These are phyloP conservation scores for Amanita pallidorosea DNA, from an alignment of 768 basidiomycete species.

Conservation along the genomic window DNA sequence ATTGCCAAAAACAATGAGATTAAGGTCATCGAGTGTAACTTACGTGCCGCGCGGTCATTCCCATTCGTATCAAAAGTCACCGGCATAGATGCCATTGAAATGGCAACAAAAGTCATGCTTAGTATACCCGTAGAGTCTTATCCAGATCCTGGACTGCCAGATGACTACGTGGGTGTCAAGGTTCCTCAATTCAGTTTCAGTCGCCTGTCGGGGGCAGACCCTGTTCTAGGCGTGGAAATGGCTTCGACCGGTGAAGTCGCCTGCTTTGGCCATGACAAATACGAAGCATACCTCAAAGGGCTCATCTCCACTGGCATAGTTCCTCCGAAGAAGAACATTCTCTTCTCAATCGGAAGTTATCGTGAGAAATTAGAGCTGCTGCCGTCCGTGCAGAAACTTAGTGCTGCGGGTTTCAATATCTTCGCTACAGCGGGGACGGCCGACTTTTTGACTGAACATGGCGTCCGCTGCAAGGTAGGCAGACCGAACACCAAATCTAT, in stretches of 20 bases:
- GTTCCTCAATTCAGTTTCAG: constrained; percentile 99
- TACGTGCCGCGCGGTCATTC: constrained; percentile 95
- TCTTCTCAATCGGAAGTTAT: constrained; percentile 95
- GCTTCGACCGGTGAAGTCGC: constrained; percentile 99
- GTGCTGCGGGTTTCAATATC: constrained; percentile 86
- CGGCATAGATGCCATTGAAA: constrained; percentile 94
- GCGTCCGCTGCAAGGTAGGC: constrained; percentile 86
- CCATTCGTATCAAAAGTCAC: constrained; percentile 99
- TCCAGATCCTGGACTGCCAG: constrained; percentile 77
- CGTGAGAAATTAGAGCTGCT: constrained; percentile 96
- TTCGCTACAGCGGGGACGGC: constrained; percentile 97
- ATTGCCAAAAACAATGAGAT: constrained; percentile 99
- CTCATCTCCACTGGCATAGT: constrained; percentile 94
- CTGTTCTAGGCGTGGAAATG: constrained; percentile 98
- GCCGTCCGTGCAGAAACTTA: constrained; percentile 92
- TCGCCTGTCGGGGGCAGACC: constrained; percentile 92
- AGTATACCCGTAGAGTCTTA: constrained; percentile 81
- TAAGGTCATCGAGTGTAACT: constrained; percentile 99
- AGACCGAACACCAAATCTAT: background rate
- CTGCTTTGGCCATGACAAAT: constrained; percentile 95
- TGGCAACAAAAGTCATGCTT: constrained; percentile 99
- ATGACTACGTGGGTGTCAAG: constrained; percentile 97
- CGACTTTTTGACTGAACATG: constrained; percentile 95
- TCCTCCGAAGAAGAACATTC: constrained; percentile 92
- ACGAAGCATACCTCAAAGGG: constrained; percentile 97